Percentiles rank a stretch among this genome's conserved stretches.
Conservation (phyloP, 345 rosid species). For the Cardamine occulta region DNA sequence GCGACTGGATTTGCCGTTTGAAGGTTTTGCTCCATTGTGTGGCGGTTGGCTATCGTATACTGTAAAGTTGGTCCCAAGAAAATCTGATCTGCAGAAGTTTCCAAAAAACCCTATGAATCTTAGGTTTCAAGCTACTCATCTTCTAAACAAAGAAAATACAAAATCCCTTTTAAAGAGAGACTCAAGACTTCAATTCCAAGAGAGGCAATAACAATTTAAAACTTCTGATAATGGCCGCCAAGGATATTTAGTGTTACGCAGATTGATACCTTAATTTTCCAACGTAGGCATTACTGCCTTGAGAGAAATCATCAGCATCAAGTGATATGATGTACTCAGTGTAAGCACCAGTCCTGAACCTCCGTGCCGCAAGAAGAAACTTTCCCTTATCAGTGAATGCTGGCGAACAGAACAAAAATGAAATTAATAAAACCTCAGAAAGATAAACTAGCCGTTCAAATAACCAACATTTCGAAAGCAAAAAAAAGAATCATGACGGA, state of each 20-base stretch:
- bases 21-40: conserved; percentile 80
- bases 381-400: conserved; percentile 84
- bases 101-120: neutral
- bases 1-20: conserved; percentile 72
- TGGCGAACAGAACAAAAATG: conserved; percentile 38
- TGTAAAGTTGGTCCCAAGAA: conserved; percentile 92
- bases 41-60: conserved; percentile 91
- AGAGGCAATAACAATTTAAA: neutral
- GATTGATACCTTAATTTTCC: conserved; percentile 81
- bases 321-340: conserved; percentile 86
- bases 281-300: conserved; percentile 89
- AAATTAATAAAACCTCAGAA: neutral
- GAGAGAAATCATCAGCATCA: conserved; percentile 85
- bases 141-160: neutral
- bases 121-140: neutral
- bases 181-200: neutral
- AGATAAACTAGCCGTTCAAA: no score
- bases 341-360: conserved; percentile 78
- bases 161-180: neutral
- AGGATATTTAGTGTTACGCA: conserved; percentile 1
- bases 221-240: neutral
- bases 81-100: conserved; percentile 73
- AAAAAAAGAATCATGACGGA: no score
- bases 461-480: no score
- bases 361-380: conserved; percentile 92